These are phyloP conservation scores for Polychaeton citri DNA, from an alignment of 2,329 filamentous ascomycete species.

Conservation along the genomic window DNA sequence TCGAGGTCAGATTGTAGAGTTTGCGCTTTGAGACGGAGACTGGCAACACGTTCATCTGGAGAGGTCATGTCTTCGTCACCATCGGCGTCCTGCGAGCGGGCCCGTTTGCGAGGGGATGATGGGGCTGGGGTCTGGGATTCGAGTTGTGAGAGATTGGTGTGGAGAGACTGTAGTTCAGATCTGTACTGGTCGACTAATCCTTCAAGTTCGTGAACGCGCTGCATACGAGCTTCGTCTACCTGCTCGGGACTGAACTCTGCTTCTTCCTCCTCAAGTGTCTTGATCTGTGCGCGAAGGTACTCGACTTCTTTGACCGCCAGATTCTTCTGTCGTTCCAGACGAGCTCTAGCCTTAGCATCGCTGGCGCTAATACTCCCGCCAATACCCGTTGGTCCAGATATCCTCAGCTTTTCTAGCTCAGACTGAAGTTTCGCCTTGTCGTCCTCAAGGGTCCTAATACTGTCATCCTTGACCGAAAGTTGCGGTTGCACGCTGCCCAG, in stretches of 20 bases:
- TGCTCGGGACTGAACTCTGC: conserved; percentile 69
- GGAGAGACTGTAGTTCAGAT: conserved; percentile 59
- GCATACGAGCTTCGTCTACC: conserved; percentile 60
- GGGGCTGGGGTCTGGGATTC: conserved; percentile 47
- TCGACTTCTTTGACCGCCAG: conserved; percentile 87
- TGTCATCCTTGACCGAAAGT: conserved; percentile 60
- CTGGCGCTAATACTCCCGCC: conserved; percentile 15
- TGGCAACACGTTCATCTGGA: conserved; percentile 57
- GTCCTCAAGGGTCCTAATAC: conserved; percentile 56
- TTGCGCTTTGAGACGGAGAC: conserved; percentile 76
- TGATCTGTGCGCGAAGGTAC: conserved; percentile 82
- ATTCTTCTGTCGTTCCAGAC: conserved; percentile 73
- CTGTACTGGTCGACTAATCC: conserved; percentile 79
- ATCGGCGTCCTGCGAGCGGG: conserved; percentile 27
- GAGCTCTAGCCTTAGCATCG: conserved; percentile 55
- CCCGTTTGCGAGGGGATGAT: conserved; percentile 36
- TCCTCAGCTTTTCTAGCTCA: conserved; percentile 59
- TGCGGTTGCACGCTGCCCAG: conserved; percentile 70
- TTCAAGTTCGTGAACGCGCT: conserved; percentile 70
- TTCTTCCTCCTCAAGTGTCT: conserved; percentile 76
- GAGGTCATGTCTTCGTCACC: conserved; percentile 33
- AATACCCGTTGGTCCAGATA: conserved; percentile 20
- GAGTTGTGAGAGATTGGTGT: conserved; percentile 56
- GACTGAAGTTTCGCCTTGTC: conserved; percentile 52
- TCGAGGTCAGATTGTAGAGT: conserved; percentile 68